Percentiles rank a stretch among this genome's conserved stretches.
These are phyloP conservation scores for Talinum fruticosum DNA, from an alignment of 148 eudicot species.

Conservation along the genomic window DNA sequence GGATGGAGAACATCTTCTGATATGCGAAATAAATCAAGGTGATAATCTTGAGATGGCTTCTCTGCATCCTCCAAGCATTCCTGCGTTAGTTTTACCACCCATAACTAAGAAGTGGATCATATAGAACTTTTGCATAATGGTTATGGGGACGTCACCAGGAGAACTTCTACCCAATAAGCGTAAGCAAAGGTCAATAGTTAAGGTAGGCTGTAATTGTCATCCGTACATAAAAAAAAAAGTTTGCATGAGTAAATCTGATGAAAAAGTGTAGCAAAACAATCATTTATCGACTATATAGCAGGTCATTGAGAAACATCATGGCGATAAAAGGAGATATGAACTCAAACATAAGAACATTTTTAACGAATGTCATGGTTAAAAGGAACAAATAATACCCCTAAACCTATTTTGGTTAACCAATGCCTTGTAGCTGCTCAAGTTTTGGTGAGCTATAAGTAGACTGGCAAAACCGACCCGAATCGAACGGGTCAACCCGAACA, in stretches of 20 bases:
- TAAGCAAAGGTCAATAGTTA: not conserved
- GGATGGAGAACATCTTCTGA: conserved; percentile 15
- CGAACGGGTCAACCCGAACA: too few relatives aligned
- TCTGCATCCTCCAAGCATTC: conserved; percentile 24
- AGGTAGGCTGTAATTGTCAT: not conserved
- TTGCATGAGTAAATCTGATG: not conserved
- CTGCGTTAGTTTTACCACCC: conserved; percentile 9
- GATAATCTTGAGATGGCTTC: conserved; percentile 13
- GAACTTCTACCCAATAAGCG: not conserved
- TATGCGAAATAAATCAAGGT: conserved; percentile 19
- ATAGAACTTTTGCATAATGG: not conserved
- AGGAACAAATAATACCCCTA: not conserved
- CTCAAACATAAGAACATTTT: not conserved
- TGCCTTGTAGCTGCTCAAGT: not conserved
- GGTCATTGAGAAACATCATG: not conserved
- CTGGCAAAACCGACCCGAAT: too few relatives aligned
- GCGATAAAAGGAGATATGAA: not conserved
- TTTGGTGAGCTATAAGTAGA: not conserved
- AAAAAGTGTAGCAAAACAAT: not conserved
- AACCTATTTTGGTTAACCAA: not conserved
- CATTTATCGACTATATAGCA: not conserved
- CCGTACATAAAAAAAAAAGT: not conserved
- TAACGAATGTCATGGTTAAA: not conserved
- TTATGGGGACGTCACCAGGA: not conserved
- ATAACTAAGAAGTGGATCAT: not conserved